Evolutionary conservation across 2,329 filamentous ascomycete species (phyloP), one percentile per base, ranked within the genome.

Genomic region (Fonsecaea nubica): DNA sequence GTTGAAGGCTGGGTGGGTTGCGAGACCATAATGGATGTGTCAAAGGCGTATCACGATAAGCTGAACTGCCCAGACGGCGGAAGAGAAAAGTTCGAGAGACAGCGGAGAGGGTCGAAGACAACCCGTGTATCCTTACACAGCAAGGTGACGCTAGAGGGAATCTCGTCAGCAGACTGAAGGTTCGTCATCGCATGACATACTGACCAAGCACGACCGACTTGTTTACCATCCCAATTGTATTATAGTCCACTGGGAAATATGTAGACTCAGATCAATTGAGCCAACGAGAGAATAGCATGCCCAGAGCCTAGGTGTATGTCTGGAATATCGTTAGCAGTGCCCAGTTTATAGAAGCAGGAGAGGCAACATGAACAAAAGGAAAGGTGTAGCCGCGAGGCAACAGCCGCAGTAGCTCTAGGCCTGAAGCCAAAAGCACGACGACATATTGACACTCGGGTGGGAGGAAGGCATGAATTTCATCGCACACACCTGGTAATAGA

Each of bases 1-100:
- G 93, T 96, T 63, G 90, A 89, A 67, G 81, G 83, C 70, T 87
- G 86, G 9, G 86, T 88, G 21, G 79, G 79, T 66, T 83, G 74
- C 65, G 67, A 67, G 13, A 50, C 50, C 58, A 61, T 61, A 10
- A 18, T 52, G 58, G 64, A 52, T 13, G 60, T 65, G 13, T 63
- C 52, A 25, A 61, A 38, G 3, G 13, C 18, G 18, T 25, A 33
- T n/a, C n/a, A 61, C 25, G 13, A 36, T 6, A 10, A 15, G 8
- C 3, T 36, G 30, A 35, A 61, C 18, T 42, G 10, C 18, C 30
- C 21, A 35, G 21, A 61, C 15, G 5, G 21, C 6, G 10, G 45
- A 38, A 38, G 33, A 54, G 15, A 12, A 40, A 13, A 35, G 25
- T 12, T 3, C 2, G 21, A 36, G 33, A 18, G 45, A 15, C 5